Conservation (phyloP, 2,329 filamentous ascomycete genomes). For the Ophiostoma tasmaniense region DNA sequence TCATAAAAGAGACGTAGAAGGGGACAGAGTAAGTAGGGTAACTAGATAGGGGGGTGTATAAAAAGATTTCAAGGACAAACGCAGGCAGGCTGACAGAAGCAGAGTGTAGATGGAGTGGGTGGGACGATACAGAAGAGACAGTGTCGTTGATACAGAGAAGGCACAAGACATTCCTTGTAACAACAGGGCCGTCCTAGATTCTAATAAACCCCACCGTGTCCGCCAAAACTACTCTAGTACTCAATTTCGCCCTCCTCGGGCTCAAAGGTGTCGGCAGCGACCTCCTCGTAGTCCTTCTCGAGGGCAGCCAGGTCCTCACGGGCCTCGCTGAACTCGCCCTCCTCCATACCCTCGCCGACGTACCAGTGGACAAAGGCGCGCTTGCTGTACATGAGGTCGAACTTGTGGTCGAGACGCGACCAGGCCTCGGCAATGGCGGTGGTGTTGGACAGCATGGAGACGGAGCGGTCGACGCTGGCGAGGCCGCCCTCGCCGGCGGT, state of each 20-base stretch:
- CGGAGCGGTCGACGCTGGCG: constrained; percentile 53
- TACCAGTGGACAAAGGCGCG: constrained; percentile 71
- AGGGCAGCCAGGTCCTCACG: constrained; percentile 78
- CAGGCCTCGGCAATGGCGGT: constrained; percentile 66
- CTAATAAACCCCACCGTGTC: too few relatives aligned
- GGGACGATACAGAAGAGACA: too few relatives aligned
- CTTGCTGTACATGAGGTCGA: constrained; percentile 73
- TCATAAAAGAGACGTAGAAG: not conserved
- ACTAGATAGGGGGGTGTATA: not conserved
- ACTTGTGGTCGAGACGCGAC: constrained; percentile 65
- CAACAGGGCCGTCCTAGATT: not conserved
- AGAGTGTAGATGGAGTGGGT: too few relatives aligned
- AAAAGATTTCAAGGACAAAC: constrained; percentile 1
- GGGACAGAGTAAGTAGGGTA: not conserved
- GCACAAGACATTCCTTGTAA: too few relatives aligned
- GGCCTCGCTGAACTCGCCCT: constrained; percentile 81
- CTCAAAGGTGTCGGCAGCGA: constrained; percentile 62
- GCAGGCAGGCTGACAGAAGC: not conserved
- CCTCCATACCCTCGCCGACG: constrained; percentile 86
- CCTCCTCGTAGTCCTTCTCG: constrained; percentile 82
- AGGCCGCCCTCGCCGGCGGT: constrained; percentile 48
- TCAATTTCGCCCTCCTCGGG: constrained; percentile 60
- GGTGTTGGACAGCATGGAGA: constrained; percentile 65
- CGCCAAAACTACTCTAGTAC: constrained; percentile 61
- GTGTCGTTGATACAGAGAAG: too few relatives aligned